Conservation (phyloP, 2,329 filamentous ascomycete genomes). For the Tolypocladium album region DNA sequence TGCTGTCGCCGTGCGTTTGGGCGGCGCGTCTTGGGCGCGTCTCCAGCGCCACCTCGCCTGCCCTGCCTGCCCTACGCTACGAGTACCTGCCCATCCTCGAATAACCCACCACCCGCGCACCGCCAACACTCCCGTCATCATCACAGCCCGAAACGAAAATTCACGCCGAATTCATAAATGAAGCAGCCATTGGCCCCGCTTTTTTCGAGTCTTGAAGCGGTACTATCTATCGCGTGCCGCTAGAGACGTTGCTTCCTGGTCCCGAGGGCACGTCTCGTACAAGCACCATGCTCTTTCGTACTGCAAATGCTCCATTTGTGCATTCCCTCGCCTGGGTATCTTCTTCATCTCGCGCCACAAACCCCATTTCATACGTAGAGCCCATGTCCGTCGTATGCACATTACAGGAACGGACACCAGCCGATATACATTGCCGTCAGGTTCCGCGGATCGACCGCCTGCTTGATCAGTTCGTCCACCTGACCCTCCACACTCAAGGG, state of each 20-base stretch:
- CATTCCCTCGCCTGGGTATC: background rate
- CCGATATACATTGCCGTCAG: slow-evolving; percentile 95
- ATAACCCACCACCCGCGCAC: background rate
- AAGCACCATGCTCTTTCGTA: background rate
- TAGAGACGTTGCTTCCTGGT: too few species aligned
- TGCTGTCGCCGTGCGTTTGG: background rate
- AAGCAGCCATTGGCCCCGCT: background rate
- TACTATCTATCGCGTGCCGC: background rate
- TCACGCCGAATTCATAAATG: too few species aligned
- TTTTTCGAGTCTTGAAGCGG: background rate
- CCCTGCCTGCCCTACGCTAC: too few species aligned
- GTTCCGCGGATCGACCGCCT: slow-evolving; percentile 71
- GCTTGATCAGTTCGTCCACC: slow-evolving; percentile 86
- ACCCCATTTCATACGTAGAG: background rate
- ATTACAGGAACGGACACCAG: slow-evolving; percentile 57
- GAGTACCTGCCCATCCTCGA: background rate
- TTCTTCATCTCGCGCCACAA: background rate
- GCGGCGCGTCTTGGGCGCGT: background rate
- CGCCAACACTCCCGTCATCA: too few species aligned
- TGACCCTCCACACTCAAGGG: slow-evolving; percentile 92
- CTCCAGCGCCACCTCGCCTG: background rate
- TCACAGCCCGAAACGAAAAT: too few species aligned
- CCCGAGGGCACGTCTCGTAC: too few species aligned
- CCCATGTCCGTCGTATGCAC: background rate
- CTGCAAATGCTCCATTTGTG: background rate